Percentiles rank a stretch among this genome's conserved stretches.
These are phyloP conservation scores for Taxillus chinensis DNA, from an alignment of 164 flowering plant species.

Conservation along the genomic window DNA sequence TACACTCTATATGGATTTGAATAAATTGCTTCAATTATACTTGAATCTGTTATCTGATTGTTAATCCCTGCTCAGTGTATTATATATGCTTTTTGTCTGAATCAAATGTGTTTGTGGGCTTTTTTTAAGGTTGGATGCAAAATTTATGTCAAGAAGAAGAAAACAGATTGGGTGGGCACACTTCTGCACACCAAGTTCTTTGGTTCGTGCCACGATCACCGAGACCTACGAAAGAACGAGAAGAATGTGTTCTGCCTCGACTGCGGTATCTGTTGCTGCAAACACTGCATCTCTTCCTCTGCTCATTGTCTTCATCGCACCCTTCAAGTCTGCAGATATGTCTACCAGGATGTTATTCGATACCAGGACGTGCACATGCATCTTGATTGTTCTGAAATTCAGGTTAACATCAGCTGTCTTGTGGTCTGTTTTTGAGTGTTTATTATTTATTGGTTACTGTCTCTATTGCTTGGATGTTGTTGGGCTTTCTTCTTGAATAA, in stretches of 20 bases:
- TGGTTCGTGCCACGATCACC: constrained; percentile 26
- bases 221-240: constrained; percentile 37
- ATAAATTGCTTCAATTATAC: background rate
- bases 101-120: too few relatives aligned
- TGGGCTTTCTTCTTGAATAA: too few relatives aligned
- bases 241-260: constrained; percentile 59
- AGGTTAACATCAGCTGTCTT: constrained; percentile 18
- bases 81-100: too few relatives aligned
- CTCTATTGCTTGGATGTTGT: too few relatives aligned
- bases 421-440: too few relatives aligned
- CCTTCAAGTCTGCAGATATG: constrained; percentile 65
- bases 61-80: too few relatives aligned
- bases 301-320: constrained; percentile 25
- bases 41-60: too few relatives aligned
- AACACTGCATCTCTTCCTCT: constrained; percentile 36
- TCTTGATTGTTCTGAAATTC: constrained; percentile 57
- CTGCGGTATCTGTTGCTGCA: constrained; percentile 39
- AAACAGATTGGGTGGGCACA: constrained; percentile 19
- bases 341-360: constrained; percentile 61
- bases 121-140: constrained; percentile 16
- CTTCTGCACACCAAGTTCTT: constrained; percentile 31
- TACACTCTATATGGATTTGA: background rate
- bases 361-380: constrained; percentile 50
- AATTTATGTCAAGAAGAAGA: constrained; percentile 8
- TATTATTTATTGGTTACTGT: too few relatives aligned